Base-by-base conservation (phyloP, 2,329 filamentous ascomycete species). In the Claviceps sp. region DNA sequence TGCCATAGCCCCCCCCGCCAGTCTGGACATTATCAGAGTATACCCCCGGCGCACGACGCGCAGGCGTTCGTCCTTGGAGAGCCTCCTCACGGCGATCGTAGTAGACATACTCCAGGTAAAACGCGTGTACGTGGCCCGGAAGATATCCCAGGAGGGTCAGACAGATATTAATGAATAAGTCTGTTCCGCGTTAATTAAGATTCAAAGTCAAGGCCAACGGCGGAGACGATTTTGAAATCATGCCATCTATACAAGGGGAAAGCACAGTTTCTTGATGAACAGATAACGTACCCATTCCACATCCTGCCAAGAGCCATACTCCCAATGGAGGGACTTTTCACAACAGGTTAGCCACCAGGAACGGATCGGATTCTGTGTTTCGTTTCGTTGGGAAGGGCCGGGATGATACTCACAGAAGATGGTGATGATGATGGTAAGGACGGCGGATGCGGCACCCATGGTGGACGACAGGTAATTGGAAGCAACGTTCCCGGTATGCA, bases 81-180 rank as follows among this genome's bases (percentile, higher is more conserved):
- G 76, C 74, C 63, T 82, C 77, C 58, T 87, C 82, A 50, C 75
- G 77, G 40, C 84, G 83, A 60, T 87, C 79, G 66, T 84, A 91
- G 71, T 90, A 95, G 55, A 94, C 74, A 64, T 89, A 94, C 67
- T 89, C 81, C 55, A 88, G 58, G 64, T 90, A 93, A 66, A 90
- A 89, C 44, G 86, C 86, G 64, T 89, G 83, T 43, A 91, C 78
- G 58, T 88, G 83, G 7, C 86, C 88, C 0, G 87, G 87, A 49
- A 93, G 68, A 65, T 83, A 86, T n/a, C 82, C 82, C 22, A 85
- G 73, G 29, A 85, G 59, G 0, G 82, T 86, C 55, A 86, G 67
- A 57, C 77, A 74, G 59, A 86, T 76, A 64, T 86, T 86, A 67
- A 86, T 77, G 50, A 82, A 71, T 37, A 86, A 66, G 60, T 86